phyloP scores from a whole-genome alignment of 768 basidiomycete genomes.

The Lenzites betulinus region DNA sequence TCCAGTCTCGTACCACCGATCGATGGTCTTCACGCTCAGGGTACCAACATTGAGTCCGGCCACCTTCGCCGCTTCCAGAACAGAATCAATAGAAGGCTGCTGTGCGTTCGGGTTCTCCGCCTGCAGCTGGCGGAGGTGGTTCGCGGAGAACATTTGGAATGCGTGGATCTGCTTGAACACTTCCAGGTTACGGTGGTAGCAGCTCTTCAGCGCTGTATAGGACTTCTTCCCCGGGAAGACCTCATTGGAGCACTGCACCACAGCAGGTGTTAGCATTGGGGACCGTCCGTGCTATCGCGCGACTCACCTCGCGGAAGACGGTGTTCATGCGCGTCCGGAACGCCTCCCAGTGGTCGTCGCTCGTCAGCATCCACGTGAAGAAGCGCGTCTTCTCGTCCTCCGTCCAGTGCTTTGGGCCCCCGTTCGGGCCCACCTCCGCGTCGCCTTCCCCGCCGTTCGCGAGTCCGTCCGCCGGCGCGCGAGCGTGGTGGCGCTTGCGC shows the following conservation, averaged over 20 bases:
- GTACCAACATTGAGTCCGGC: constrained; percentile 72
- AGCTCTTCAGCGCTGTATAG: constrained; percentile 82
- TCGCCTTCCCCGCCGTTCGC: constrained; percentile 2
- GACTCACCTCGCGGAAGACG: constrained; percentile 70
- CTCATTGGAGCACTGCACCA: constrained; percentile 61
- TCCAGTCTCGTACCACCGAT: constrained; percentile 76
- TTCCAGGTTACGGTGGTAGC: constrained; percentile 84
- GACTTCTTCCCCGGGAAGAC: constrained; percentile 79
- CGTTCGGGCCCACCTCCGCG: constrained; percentile 22
- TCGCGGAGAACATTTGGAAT: constrained; percentile 57
- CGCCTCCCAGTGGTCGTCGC: constrained; percentile 78
- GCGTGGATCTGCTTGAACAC: constrained; percentile 81
- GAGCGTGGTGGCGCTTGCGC: constrained; percentile 14
- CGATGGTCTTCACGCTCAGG: constrained; percentile 70
- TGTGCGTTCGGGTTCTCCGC: constrained; percentile 27
- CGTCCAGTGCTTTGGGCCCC: constrained; percentile 84
- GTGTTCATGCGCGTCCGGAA: constrained; percentile 82
- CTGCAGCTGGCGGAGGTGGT: constrained; percentile 30
- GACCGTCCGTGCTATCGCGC: constrained; percentile 10
- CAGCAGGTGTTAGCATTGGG: neutral
- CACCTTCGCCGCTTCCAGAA: constrained; percentile 65
- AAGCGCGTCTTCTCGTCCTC: constrained; percentile 80
- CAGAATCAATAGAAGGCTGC: constrained; percentile 72
- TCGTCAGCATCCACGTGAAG: constrained; percentile 78
- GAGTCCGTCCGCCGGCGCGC: neutral